These are phyloP conservation scores for Escovopsis weberi DNA, from an alignment of 2,329 filamentous ascomycete genomes.

Conservation along the genomic window DNA sequence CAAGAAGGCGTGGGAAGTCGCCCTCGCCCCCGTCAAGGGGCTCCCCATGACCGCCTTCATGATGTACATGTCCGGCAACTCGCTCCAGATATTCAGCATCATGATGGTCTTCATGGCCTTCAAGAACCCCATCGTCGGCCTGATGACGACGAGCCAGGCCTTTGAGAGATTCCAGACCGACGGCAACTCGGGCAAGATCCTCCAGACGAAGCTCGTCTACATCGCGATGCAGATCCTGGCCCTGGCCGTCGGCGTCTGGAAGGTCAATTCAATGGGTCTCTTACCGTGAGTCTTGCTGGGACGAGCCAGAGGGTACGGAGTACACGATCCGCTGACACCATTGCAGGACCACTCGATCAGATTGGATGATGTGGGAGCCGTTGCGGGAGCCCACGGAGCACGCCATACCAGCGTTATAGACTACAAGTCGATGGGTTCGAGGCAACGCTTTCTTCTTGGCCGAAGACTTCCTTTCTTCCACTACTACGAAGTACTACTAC, in stretches of 20 bases:
- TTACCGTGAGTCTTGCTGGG: constrained; percentile 52
- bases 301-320: neutral
- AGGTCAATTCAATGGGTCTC: constrained; percentile 90
- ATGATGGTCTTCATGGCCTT: constrained; percentile 99
- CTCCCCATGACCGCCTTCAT: constrained; percentile 97
- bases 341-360: constrained; percentile 74
- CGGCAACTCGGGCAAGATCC: constrained; percentile 54
- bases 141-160: constrained; percentile 70
- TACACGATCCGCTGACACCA: neutral
- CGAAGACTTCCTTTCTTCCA: neutral
- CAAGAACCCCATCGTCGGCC: constrained; percentile 82
- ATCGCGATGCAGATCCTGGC: constrained; percentile 75
- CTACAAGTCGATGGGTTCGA: neutral
- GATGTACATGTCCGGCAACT: constrained; percentile 99
- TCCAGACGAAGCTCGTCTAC: constrained; percentile 78
- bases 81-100: constrained; percentile 96
- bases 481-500: neutral
- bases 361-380: constrained; percentile 94
- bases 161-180: constrained; percentile 85
- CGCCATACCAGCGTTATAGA: constrained; percentile 46
- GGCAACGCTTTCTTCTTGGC: neutral
- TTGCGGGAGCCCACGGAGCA: constrained; percentile 54
- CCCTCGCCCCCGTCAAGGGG: constrained; percentile 81
- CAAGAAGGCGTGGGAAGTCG: constrained; percentile 98
- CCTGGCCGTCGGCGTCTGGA: constrained; percentile 81